These are phyloP conservation scores for Rhynchosporium agropyri DNA, from an alignment of 2,329 filamentous ascomycete genomes.

Conservation along the genomic window DNA sequence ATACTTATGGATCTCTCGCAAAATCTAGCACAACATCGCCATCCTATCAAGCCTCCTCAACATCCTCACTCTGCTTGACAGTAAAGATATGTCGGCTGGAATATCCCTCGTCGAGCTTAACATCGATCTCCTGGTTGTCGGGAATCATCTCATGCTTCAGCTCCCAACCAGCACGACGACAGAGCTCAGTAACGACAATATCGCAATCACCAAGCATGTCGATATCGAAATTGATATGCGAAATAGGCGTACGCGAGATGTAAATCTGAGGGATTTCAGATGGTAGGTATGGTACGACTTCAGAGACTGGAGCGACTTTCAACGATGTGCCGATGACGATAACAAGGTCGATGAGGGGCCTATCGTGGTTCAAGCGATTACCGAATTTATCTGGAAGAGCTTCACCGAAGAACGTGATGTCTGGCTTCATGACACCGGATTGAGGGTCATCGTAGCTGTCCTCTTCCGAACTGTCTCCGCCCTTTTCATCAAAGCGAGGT, in stretches of 20 bases:
- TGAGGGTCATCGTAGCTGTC: constrained; percentile 63
- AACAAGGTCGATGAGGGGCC: constrained; percentile 79
- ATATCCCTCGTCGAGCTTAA: constrained; percentile 53
- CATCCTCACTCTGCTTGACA: constrained; percentile 22
- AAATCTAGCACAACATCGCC: neutral
- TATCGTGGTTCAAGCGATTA: constrained; percentile 76
- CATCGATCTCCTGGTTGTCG: constrained; percentile 61
- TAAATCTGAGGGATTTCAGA: constrained; percentile 86
- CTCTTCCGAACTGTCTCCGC: constrained; percentile 41
- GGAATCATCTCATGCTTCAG: constrained; percentile 82
- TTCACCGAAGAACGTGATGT: constrained; percentile 98
- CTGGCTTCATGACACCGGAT: constrained; percentile 88
- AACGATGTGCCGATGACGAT: constrained; percentile 95
- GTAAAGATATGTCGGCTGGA: constrained; percentile 50
- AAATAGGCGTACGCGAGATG: constrained; percentile 81
- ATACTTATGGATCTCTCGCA: neutral
- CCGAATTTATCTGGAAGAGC: constrained; percentile 83
- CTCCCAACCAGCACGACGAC: constrained; percentile 78
- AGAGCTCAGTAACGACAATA: constrained; percentile 83
- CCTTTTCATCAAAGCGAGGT: constrained; percentile 33
- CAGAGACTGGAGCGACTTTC: constrained; percentile 92
- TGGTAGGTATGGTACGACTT: constrained; percentile 81
- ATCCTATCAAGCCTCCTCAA: neutral
- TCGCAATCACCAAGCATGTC: constrained; percentile 96
- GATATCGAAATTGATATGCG: constrained; percentile 93